A percentile compares a stretch with the other conserved stretches of the same genome.
Conservation (phyloP, 139 green algal species). For the Astrephomene gubernaculifera region DNA sequence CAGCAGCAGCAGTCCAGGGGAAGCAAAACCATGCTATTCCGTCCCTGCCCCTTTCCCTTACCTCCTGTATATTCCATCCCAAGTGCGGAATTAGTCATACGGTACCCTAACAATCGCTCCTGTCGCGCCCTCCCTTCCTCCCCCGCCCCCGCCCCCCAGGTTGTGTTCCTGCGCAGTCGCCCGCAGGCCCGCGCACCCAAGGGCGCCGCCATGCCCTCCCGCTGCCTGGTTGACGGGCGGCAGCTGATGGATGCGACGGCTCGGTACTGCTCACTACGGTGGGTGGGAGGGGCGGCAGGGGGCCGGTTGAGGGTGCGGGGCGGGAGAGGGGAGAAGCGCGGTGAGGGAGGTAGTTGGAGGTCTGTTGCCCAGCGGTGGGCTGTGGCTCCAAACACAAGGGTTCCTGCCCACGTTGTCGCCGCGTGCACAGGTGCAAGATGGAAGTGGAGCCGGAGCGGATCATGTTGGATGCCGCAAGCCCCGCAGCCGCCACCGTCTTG, state of each 20-base stretch:
- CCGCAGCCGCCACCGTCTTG: slow-evolving; percentile 11
- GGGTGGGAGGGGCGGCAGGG: too few species aligned
- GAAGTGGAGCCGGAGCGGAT: not conserved
- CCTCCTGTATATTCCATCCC: too few species aligned
- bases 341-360: not conserved
- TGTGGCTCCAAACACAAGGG: too few species aligned
- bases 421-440: slow-evolving; percentile 24
- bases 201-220: slow-evolving; percentile 40
- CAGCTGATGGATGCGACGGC: slow-evolving; percentile 60
- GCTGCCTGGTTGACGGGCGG: slow-evolving; percentile 53
- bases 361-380: too few species aligned
- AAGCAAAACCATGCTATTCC: too few species aligned
- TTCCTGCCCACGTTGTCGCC: too few species aligned
- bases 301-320: not conserved
- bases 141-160: not conserved
- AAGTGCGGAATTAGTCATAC: too few species aligned
- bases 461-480: not conserved
- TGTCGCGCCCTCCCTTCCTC: not conserved
- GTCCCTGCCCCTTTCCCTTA: too few species aligned
- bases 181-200: slow-evolving; percentile 30
- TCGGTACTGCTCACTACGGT: slow-evolving; percentile 56
- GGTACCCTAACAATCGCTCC: too few species aligned
- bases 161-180: slow-evolving; percentile 44
- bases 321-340: not conserved
- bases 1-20: too few species aligned